These are phyloP conservation scores for Cylindrodendrum hubeiense DNA, from an alignment of 2,329 filamentous ascomycete species.

Conservation along the genomic window DNA sequence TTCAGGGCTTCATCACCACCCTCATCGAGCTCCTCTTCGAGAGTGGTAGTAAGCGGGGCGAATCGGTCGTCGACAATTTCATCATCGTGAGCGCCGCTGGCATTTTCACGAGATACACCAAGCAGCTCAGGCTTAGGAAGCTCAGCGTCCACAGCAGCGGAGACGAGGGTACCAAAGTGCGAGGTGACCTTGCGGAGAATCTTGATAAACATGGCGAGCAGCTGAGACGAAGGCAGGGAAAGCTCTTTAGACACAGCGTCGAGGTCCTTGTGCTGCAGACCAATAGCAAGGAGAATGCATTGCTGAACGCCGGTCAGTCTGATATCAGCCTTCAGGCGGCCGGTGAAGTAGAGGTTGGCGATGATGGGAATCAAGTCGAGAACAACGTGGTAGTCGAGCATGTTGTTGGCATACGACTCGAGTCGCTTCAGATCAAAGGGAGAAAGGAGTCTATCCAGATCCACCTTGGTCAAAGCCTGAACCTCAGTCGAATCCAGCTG, in stretches of 20 bases:
- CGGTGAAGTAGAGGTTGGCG: conserved; percentile 86
- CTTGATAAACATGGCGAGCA: conserved; percentile 98
- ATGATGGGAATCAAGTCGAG: conserved; percentile 90
- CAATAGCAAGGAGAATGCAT: conserved; percentile 88
- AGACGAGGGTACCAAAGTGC: conserved; percentile 81
- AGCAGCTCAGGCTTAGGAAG: conserved; percentile 70
- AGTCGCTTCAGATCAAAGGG: conserved; percentile 96
- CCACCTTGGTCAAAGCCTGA: conserved; percentile 74
- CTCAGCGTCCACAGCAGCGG: conserved; percentile 77
- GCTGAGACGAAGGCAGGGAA: conserved; percentile 78
- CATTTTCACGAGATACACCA: conserved; percentile 70
- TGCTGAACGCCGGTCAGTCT: conserved; percentile 86
- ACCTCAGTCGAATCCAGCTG: conserved; percentile 68
- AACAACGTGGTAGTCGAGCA: conserved; percentile 98
- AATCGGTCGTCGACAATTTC: conserved; percentile 76
- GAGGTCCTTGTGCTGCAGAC: conserved; percentile 90
- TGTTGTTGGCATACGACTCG: conserved; percentile 95
- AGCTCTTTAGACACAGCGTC: conserved; percentile 85
- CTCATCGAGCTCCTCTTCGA: conserved; percentile 88
- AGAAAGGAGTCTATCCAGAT: conserved; percentile 83
- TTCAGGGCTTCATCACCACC: conserved; percentile 81
- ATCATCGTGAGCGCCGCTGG: conserved; percentile 75
- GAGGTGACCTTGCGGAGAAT: conserved; percentile 88
- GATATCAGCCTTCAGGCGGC: conserved; percentile 75
- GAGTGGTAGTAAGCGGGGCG: conserved; percentile 75